These are phyloP conservation scores for Orbilia ellipsospora DNA, from an alignment of 2,329 filamentous ascomycete species.

Conservation along the genomic window DNA sequence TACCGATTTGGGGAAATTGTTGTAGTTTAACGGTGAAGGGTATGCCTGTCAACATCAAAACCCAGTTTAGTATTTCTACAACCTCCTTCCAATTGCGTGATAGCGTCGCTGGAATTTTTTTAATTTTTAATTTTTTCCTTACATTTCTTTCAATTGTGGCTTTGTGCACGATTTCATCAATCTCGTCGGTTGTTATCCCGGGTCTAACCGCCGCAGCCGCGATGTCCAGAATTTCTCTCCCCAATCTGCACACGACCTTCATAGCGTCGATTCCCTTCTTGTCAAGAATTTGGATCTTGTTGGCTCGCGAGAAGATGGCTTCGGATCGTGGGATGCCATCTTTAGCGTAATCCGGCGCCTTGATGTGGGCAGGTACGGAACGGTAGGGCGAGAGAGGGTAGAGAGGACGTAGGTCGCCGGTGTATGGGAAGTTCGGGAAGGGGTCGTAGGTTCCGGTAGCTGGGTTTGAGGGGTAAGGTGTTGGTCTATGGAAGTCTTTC, in stretches of 20 bases:
- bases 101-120: background rate
- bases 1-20: constrained; percentile 95
- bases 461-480: constrained; percentile 70
- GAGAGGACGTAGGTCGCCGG: constrained; percentile 83
- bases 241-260: constrained; percentile 88
- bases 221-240: constrained; percentile 91
- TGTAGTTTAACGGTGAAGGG: constrained; percentile 93
- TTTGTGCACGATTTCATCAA: constrained; percentile 94
- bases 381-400: constrained; percentile 82
- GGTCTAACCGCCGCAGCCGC: constrained; percentile 84
- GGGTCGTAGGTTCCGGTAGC: constrained; percentile 90
- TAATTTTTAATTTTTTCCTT: constrained; percentile 61
- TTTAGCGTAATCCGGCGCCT: constrained; percentile 85
- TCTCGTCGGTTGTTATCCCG: constrained; percentile 94
- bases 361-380: constrained; percentile 81
- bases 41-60: constrained; percentile 74
- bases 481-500: constrained; percentile 85
- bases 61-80: background rate
- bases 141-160: constrained; percentile 93
- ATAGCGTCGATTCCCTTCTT: constrained; percentile 69
- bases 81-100: constrained; percentile 2
- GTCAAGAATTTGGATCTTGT: constrained; percentile 62
- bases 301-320: constrained; percentile 61
- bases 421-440: constrained; percentile 86
- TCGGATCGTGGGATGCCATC: constrained; percentile 79